Conservation (phyloP, 495 filamentous ascomycete genomes). For the Neurospora sp. region DNA sequence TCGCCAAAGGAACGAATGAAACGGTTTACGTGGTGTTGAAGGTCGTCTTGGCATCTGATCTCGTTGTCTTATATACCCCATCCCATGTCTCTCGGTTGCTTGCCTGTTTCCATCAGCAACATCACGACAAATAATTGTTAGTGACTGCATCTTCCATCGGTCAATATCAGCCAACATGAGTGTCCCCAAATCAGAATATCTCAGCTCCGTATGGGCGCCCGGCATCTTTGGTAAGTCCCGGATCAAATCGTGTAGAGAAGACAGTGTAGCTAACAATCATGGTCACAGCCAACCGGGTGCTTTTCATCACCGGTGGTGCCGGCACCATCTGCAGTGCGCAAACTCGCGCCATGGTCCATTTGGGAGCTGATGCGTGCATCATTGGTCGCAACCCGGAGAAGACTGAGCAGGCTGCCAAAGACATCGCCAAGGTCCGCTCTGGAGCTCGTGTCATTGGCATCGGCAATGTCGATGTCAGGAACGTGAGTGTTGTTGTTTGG, state of each 20-base stretch:
- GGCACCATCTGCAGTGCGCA: slow-evolving; percentile 91
- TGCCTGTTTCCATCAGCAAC: not conserved
- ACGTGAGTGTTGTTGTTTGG: slow-evolving; percentile 18
- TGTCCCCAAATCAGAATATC: slow-evolving; percentile 57
- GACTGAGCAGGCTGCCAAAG: slow-evolving; percentile 66
- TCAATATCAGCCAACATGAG: slow-evolving; percentile 40
- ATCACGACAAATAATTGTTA: not conserved
- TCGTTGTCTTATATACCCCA: not conserved
- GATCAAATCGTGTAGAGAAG: not conserved
- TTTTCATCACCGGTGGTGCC: slow-evolving; percentile 92
- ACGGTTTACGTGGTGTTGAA: not conserved
- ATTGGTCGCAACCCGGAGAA: slow-evolving; percentile 85
- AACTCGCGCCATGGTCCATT: slow-evolving; percentile 78
- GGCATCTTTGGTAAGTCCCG: slow-evolving; percentile 61
- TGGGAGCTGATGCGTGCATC: slow-evolving; percentile 90
- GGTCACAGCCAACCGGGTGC: slow-evolving; percentile 64
- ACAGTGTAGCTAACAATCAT: not conserved
- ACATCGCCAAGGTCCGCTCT: slow-evolving; percentile 65
- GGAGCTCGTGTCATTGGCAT: slow-evolving; percentile 81
- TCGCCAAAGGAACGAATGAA: not conserved
- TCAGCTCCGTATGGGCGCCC: slow-evolving; percentile 75
- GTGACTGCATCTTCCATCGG: not conserved
- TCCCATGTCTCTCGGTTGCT: not conserved
- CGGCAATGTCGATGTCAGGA: slow-evolving; percentile 73
- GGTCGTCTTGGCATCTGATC: not conserved